Conservation (phyloP, 2,329 filamentous ascomycete species). For the Chrysoporthe cubensis region DNA sequence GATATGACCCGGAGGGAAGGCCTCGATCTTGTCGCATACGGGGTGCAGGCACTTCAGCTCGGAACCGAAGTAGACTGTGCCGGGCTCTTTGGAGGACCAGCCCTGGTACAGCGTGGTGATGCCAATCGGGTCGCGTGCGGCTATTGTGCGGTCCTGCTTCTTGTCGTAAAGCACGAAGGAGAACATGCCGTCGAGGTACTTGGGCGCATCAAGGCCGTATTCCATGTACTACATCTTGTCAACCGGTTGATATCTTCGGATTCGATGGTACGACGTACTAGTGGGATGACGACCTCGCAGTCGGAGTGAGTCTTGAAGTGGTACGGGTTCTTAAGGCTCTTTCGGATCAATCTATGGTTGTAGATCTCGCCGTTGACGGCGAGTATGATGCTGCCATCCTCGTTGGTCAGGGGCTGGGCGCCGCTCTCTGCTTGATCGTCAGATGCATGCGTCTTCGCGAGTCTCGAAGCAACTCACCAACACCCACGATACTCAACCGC, state of each 20-base stretch:
- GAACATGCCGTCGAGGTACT: constrained; percentile 98
- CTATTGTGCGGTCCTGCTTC: constrained; percentile 87
- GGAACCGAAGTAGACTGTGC: constrained; percentile 91
- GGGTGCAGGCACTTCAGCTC: constrained; percentile 92
- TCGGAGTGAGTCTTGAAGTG: constrained; percentile 99
- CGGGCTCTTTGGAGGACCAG: constrained; percentile 80
- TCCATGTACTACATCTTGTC: constrained; percentile 73
- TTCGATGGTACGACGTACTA: constrained; percentile 62
- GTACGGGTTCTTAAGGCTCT: constrained; percentile 80
- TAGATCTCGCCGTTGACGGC: constrained; percentile 99
- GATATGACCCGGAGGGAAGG: constrained; percentile 93
- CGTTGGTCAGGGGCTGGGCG: constrained; percentile 92
- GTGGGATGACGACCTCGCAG: constrained; percentile 97
- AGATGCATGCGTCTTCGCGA: constrained; percentile 28
- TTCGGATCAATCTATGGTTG: constrained; percentile 95
- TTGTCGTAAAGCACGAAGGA: constrained; percentile 98
- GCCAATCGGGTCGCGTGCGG: constrained; percentile 94
- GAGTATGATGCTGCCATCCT: constrained; percentile 83
- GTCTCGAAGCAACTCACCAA: constrained; percentile 64
- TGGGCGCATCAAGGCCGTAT: constrained; percentile 88
- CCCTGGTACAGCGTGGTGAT: constrained; percentile 98
- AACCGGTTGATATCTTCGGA: not conserved
- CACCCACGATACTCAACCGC: constrained; percentile 94
- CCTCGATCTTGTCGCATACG: constrained; percentile 92
- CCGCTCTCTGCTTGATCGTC: constrained; percentile 71